Evolutionary conservation across 768 basidiomycete species (phyloP), one percentile per base, ranked within the genome.

Genomic region (Ramaria rubella): DNA sequence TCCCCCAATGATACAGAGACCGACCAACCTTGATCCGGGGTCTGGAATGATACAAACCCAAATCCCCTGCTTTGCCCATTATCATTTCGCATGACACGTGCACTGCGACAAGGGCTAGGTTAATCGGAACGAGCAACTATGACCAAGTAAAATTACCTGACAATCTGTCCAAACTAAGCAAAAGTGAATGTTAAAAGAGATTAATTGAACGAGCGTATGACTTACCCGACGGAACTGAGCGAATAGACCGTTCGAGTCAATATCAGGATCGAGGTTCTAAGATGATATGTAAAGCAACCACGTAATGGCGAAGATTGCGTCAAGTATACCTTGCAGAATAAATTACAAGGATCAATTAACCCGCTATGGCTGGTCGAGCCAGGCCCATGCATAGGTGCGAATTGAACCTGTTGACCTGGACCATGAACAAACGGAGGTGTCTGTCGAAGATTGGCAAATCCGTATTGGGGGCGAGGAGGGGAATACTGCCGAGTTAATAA

Each of bases 31-130:
- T 92, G 86, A 60, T 87, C 83, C 21, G 91, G 87, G 8, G 81
- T 79, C 67, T 91, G 87, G 70, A 74, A 94, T 2, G 88, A 90
- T 42, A 94, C 93, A 64, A 94, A 95, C 27, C 93, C 93, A 66
- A 94, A 95, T 9, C 92, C 87, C 61, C 89, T 84, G 70, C 87
- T 86, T 50, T 86, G 83, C 31, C 88, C 87, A 58, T 60, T 71
- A 65, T 94, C 91, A 62, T 89, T 90, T 23, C 88, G 82, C 93
- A 94, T 94, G 40, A 94, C 91, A 58, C 92, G 85, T 44, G 93
- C 93, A 72, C 90, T 91, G 53, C n/a, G 21, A 33, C 49, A 42
- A 55, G 26, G 58, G 53, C 24, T 38, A 36, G 29, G 9, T 42
- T 2, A 42, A 17, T 21, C 11, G 6, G n/a, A 24, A 29, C 21